Conservation (phyloP, 768 basidiomycete species). For the Roridomyces roridus region DNA sequence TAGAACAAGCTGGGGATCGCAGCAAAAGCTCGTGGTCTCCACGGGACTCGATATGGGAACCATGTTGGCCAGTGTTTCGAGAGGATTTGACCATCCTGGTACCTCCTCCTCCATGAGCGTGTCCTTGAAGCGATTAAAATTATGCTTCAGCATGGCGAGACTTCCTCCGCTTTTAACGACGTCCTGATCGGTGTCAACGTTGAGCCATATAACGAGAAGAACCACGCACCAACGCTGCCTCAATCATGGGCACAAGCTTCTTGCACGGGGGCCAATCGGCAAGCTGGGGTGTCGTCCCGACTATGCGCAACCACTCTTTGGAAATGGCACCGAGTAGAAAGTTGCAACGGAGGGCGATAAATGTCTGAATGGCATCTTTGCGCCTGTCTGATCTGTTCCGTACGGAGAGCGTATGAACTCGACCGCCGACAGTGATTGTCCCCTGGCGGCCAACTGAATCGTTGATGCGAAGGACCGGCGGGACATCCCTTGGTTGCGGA, state of each 20-base stretch:
- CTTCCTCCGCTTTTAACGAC: slow-evolving; percentile 17
- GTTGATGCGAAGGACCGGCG: neutral
- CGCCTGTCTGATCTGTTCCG: slow-evolving; percentile 17
- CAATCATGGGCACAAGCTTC: slow-evolving; percentile 22
- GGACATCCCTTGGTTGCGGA: slow-evolving; percentile 7
- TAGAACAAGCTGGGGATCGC: slow-evolving; percentile 13
- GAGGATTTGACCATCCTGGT: slow-evolving; percentile 8
- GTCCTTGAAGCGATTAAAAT: slow-evolving; percentile 5
- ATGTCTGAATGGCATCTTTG: slow-evolving; percentile 21
- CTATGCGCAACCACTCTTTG: slow-evolving; percentile 24
- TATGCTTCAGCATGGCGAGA: neutral
- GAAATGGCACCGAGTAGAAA: slow-evolving; percentile 23
- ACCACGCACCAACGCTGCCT: slow-evolving; percentile 23
- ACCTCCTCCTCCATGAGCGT: no score
- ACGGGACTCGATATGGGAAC: neutral
- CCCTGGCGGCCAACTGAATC: neutral
- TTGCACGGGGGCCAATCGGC: slow-evolving; percentile 15
- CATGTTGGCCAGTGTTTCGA: neutral
- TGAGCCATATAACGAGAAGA: neutral
- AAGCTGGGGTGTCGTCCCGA: slow-evolving; percentile 13
- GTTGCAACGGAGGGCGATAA: slow-evolving; percentile 20
- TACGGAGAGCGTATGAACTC: neutral
- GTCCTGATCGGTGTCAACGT: slow-evolving; percentile 11
- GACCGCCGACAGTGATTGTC: slow-evolving; percentile 4
- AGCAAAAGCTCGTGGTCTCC: neutral